A percentile compares a stretch with the other conserved stretches of the same genome.
Conservation (phyloP, 2,329 filamentous ascomycete species). For the Exophiala lecanii-corni region DNA sequence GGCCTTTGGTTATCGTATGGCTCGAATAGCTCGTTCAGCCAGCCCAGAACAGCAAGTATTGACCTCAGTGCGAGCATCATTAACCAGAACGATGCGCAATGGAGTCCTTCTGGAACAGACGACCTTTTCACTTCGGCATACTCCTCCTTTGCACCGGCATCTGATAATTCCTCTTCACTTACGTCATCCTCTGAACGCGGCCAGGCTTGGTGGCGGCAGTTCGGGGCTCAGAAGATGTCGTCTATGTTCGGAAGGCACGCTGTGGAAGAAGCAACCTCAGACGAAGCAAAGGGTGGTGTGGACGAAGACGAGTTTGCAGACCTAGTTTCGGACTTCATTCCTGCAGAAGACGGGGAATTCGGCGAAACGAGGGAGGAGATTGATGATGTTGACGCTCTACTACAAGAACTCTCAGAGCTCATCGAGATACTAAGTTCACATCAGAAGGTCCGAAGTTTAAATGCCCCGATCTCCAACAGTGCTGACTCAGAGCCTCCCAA, state of each 20-base stretch:
- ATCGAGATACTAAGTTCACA: slow-evolving; percentile 59
- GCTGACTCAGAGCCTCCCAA: slow-evolving; percentile 43
- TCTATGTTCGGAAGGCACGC: slow-evolving; percentile 12
- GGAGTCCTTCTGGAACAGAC: slow-evolving; percentile 2
- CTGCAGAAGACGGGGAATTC: slow-evolving; percentile 31
- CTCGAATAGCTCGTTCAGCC: neutral
- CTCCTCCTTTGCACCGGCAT: slow-evolving; percentile 46
- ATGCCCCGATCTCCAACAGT: slow-evolving; percentile 22
- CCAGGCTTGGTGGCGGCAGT: slow-evolving; percentile 44
- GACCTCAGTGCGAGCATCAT: slow-evolving; percentile 10
- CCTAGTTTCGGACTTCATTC: slow-evolving; percentile 39
- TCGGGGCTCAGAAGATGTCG: slow-evolving; percentile 35
- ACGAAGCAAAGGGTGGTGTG: slow-evolving; percentile 28
- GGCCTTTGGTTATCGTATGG: slow-evolving; percentile 43
- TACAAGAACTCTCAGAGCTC: slow-evolving; percentile 56
- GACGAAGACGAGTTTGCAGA: slow-evolving; percentile 38
- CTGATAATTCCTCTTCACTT: slow-evolving; percentile 42
- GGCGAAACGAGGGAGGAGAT: slow-evolving; percentile 33
- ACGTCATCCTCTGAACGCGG: slow-evolving; percentile 40
- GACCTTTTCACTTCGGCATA: slow-evolving; percentile 41
- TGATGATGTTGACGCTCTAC: slow-evolving; percentile 47
- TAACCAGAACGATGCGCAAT: slow-evolving; percentile 10
- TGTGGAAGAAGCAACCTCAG: slow-evolving; percentile 20
- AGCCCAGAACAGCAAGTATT: slow-evolving; percentile 1
- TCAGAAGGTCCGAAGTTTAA: slow-evolving; percentile 55